These are phyloP conservation scores for Termitomyces bulborhizus DNA, from an alignment of 768 basidiomycete species.

Conservation along the genomic window DNA sequence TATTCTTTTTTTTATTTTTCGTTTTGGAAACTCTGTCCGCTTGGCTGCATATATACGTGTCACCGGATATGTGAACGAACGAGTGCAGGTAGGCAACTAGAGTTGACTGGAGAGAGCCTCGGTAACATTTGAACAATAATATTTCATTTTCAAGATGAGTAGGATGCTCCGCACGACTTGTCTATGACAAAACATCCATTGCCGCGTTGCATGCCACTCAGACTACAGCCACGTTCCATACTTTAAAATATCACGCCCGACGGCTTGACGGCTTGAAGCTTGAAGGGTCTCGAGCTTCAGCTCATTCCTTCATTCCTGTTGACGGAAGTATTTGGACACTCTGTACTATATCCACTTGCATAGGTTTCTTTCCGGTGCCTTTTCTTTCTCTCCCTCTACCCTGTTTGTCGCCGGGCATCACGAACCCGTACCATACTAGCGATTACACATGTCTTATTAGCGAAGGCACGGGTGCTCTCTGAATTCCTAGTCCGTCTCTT, in stretches of 20 bases:
- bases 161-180: neutral
- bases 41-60: neutral
- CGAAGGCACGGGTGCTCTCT: neutral
- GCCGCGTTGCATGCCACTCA: too few relatives aligned
- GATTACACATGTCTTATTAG: neutral
- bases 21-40: constrained; percentile 4
- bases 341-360: neutral
- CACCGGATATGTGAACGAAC: neutral
- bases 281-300: too few relatives aligned
- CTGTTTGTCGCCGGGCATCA: neutral
- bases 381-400: neutral
- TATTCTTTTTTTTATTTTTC: constrained; percentile 14
- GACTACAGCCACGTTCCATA: too few relatives aligned
- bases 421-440: neutral
- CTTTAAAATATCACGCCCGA: too few relatives aligned
- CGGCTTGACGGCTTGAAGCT: neutral
- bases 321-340: too few relatives aligned
- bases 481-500: neutral
- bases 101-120: too few relatives aligned
- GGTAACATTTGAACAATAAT: neutral
- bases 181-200: neutral
- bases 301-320: too few relatives aligned
- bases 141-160: neutral
- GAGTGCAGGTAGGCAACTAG: too few relatives aligned
- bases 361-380: neutral